Evolutionary conservation across 2,329 filamentous ascomycete species (phyloP).

Genomic region (Monosporascus cannonballus): DNA sequence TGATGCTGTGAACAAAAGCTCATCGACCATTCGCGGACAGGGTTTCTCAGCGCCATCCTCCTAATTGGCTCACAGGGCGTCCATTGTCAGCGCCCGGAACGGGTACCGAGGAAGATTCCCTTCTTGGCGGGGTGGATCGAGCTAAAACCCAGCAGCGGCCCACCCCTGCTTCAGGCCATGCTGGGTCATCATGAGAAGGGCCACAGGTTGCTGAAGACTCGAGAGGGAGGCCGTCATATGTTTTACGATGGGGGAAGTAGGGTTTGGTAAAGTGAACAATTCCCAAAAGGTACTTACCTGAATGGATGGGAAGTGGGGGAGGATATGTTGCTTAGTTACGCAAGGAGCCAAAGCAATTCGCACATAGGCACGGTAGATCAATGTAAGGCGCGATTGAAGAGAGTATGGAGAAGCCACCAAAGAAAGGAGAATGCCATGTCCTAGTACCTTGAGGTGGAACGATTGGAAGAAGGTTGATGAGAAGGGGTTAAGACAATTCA

Average conservation of each 20-base stretch:
- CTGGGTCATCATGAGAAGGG: not conserved
- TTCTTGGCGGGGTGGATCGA: not conserved
- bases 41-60: not conserved
- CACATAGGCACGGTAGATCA: not conserved
- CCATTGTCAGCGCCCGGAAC: not conserved
- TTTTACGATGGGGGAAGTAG: no score
- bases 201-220: not conserved
- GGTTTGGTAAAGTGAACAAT: no score
- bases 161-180: not conserved
- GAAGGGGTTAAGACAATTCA: not conserved
- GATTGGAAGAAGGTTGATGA: not conserved
- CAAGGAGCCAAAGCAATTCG: not conserved
- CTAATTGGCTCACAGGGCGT: not conserved
- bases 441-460: not conserved
- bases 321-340: no score
- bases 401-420: not conserved
- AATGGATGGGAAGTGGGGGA: no score
- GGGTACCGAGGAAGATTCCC: not conserved
- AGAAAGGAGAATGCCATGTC: not conserved
- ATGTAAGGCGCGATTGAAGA: not conserved
- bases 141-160: not conserved
- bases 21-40: no score
- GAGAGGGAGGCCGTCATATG: not conserved
- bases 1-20: no score
- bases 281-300: no score